Evolutionary conservation across 495 filamentous ascomycete genomes (phyloP).

Genomic region (Coniosporium apollinis): DNA sequence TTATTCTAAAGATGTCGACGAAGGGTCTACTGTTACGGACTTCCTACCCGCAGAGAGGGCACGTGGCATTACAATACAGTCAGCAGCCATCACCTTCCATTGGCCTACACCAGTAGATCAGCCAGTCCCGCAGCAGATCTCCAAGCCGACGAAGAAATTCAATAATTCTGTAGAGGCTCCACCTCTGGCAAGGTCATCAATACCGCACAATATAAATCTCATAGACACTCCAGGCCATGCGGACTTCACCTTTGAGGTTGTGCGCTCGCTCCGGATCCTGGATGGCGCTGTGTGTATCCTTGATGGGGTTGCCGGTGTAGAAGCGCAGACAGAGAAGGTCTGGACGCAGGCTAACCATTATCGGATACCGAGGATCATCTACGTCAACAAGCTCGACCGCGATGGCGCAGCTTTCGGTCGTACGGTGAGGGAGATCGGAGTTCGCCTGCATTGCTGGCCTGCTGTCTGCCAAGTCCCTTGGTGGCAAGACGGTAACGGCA

Average conservation of each 20-base stretch:
- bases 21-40: conserved; percentile 94
- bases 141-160: not conserved
- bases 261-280: conserved; percentile 79
- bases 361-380: conserved; percentile 71
- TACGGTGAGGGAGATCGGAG: conserved; percentile 71
- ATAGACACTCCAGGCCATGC: conserved; percentile 97
- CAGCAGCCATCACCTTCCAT: conserved; percentile 85
- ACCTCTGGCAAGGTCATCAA: not conserved
- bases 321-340: conserved; percentile 95
- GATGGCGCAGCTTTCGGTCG: conserved; percentile 80
- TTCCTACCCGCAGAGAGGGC: conserved; percentile 90
- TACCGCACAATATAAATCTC: conserved; percentile 62
- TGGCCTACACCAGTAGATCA: conserved; percentile 43
- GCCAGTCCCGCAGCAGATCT: conserved; percentile 17
- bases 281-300: conserved; percentile 94
- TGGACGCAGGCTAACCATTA: conserved; percentile 83
- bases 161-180: not conserved
- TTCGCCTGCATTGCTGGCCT: conserved; percentile 66
- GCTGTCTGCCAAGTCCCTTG: conserved; percentile 90
- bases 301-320: conserved; percentile 91
- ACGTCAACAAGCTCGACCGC: conserved; percentile 91
- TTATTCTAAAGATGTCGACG: conserved; percentile 64
- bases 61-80: conserved; percentile 94
- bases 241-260: conserved; percentile 95
- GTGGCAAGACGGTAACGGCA: conserved; percentile 59